A percentile compares a stretch with the other conserved stretches of the same genome.
Evolutionary conservation across 441 rosid genomes (phyloP).

Genomic region (Pelargonium fulgidum): DNA sequence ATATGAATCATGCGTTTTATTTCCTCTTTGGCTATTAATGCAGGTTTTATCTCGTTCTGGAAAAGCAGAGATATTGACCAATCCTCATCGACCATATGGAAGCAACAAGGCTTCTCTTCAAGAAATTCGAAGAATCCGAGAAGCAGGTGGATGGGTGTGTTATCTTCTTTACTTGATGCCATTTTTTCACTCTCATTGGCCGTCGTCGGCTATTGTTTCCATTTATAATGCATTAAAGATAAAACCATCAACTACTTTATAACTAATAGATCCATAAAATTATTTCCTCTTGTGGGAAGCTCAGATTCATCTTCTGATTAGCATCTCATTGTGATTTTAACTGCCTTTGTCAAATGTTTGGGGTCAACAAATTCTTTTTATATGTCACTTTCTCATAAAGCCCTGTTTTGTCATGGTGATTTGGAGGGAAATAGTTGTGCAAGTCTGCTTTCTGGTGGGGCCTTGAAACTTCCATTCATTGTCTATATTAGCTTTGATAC

Average conservation of each 20-base stretch:
- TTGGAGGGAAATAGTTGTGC: not conserved
- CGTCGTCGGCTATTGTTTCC: not conserved
- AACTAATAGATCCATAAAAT: not conserved
- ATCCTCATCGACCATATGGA: conserved; percentile 86
- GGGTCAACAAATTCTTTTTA: not conserved
- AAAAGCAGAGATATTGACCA: conserved; percentile 54
- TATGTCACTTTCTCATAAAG: not conserved
- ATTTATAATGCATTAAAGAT: not conserved
- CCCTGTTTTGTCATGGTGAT: not conserved
- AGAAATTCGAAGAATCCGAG: conserved; percentile 82
- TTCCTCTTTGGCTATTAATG: conserved; percentile 16
- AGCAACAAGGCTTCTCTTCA: conserved; percentile 54
- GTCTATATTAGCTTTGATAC: not conserved
- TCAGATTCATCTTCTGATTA: not conserved
- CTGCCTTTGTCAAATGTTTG: not conserved
- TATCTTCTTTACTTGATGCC: conserved; percentile 32
- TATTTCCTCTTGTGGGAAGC: not conserved
- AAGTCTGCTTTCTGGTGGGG: not conserved
- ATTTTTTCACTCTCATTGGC: conserved; percentile 7
- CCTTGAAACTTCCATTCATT: not conserved
- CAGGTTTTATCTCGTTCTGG: conserved; percentile 83
- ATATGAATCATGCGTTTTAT: conserved; percentile 2
- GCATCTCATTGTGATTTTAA: not conserved
- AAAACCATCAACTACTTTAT: not conserved
- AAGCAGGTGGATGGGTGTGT: conserved; percentile 99